Base-by-base conservation (phyloP, 2,329 filamentous ascomycete species). In the Aspergillus pseudonomiae region DNA sequence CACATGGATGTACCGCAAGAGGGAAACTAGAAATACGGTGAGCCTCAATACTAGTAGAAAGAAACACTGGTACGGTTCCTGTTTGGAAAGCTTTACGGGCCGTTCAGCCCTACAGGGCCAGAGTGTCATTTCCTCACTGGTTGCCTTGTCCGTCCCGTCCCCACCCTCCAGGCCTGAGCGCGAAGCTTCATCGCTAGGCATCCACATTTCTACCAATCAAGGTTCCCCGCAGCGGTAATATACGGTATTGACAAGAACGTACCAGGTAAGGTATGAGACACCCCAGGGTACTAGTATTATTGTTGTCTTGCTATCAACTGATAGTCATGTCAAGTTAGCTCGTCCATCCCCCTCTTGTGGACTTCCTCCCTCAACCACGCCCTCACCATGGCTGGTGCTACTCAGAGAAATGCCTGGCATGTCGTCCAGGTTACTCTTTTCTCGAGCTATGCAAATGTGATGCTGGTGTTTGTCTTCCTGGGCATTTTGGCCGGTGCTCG, bases 381-480 rank as follows among this genome's bases (percentile, higher is more conserved):
- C 32, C 30, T 54, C 32, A 54, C 4, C 52, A 54, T 54, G 52
- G 52, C 30, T 54, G n/a, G 52, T 54, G 12, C 21, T 16, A 21
- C 11, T 6, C 52, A 34, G 32, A 32, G n/a, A 26, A 54, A 21
- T 54, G 52, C 52, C 60, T 34, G 57, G 34, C 43, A 34, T 34
- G 41, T 34, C n/a, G 21, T 30, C 26, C 85, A 87, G 69, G 86
- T 88, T n/a, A 91, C 91, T 0, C 72, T 94, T 6, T 85, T 94
- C 69, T 88, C 85, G 68, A 93, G 91, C 3, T 94, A 90, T 85
- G 89, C 94, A 79, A 96, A 96, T 73, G 74, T 94, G 32, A 79
- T 96, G 21, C 81, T 95, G 21, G 63, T 95, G 6, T 87, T 88
- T 32, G 91, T 91, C 0, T 91, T 92, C 0, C 83, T 89, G 16